These are phyloP conservation scores for Saturnispora bothae DNA, from an alignment of 805 yeast species.

Conservation along the genomic window DNA sequence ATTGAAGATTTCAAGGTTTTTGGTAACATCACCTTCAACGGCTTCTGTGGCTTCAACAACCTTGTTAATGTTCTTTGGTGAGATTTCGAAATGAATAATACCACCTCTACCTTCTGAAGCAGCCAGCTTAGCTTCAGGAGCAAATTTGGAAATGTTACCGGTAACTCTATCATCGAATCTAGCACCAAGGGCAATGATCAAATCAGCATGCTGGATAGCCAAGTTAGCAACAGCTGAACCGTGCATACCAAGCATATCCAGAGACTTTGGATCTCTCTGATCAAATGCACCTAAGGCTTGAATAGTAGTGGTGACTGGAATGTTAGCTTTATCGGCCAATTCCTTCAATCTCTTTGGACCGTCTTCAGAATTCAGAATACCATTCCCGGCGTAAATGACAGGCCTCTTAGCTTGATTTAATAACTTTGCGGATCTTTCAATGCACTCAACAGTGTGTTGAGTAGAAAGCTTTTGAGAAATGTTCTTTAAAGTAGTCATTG, in stretches of 20 bases:
- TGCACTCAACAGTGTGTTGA: constrained; percentile 64
- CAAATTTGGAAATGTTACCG: constrained; percentile 73
- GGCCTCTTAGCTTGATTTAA: constrained; percentile 81
- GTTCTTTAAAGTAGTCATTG: constrained; percentile 58
- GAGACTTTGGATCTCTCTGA: constrained; percentile 79
- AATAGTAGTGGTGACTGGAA: constrained; percentile 93
- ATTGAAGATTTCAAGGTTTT: constrained; percentile 60
- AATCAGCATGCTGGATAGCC: constrained; percentile 89
- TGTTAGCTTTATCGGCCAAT: constrained; percentile 79
- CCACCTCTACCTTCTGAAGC: constrained; percentile 88
- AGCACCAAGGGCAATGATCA: constrained; percentile 91
- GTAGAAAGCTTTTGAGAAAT: constrained; percentile 61
- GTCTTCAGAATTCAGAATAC: constrained; percentile 67
- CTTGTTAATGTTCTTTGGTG: constrained; percentile 95
- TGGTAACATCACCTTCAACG: constrained; percentile 89
- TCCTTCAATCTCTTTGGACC: constrained; percentile 75
- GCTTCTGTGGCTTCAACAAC: constrained; percentile 96
- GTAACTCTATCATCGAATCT: constrained; percentile 99
- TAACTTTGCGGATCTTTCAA: constrained; percentile 66
- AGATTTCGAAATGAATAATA: constrained; percentile 89
- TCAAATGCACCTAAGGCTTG: constrained; percentile 94
- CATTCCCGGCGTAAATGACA: constrained; percentile 84
- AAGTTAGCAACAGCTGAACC: constrained; percentile 92
- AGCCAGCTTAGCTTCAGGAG: constrained; percentile 87
- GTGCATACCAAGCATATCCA: constrained; percentile 98